Evolutionary conservation across 345 rosid genomes (phyloP), one percentile per base, ranked within the genome.

Genomic region (Eucalyptus victrix): DNA sequence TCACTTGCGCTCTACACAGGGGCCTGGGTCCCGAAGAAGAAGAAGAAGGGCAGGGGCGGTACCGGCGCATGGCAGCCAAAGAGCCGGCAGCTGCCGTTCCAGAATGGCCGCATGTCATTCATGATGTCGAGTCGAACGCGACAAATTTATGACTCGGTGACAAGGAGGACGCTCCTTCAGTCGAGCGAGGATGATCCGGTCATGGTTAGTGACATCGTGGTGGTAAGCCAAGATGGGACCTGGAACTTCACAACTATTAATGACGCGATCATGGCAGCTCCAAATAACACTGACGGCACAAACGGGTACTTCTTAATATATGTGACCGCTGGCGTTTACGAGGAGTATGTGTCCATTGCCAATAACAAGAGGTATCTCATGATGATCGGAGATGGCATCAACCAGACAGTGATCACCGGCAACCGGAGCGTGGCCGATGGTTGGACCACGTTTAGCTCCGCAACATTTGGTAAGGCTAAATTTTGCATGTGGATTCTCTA

Each of bases 351-450:
- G 10, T 90, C 96, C 53, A 91, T 97, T 65, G 86, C 96, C 8
- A 97, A 94, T 90, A 97, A 91, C 87, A 97, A 96, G 93, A 93
- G 87, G 32, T 94, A 94, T 76, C 91, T 96, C 34, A 94, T 96
- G 97, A 97, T 97, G 91, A 89, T 97, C 16, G 99, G 99, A 26
- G 99, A 94, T 14, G 98, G 98, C 30, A 96, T 97, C 76, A 95
- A 96, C 88, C 95, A 90, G 86, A 97, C 98, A 4, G 86, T 97
- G 37, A 91, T 97, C 87, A 97, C 98, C 10, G 97, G 99, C 56
- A 95, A 97, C 90, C 95, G 96, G 21, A 97, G 94, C 88, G 96
- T 94, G 26, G 97, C 89, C 24, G 99, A 96, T 54, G 96, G 95
- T 26, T 95, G 97, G 99, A 95, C 96, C 54, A 97, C 99, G 24